Base-by-base conservation (phyloP, 768 basidiomycete species). In the Tylopilus intermedius region DNA sequence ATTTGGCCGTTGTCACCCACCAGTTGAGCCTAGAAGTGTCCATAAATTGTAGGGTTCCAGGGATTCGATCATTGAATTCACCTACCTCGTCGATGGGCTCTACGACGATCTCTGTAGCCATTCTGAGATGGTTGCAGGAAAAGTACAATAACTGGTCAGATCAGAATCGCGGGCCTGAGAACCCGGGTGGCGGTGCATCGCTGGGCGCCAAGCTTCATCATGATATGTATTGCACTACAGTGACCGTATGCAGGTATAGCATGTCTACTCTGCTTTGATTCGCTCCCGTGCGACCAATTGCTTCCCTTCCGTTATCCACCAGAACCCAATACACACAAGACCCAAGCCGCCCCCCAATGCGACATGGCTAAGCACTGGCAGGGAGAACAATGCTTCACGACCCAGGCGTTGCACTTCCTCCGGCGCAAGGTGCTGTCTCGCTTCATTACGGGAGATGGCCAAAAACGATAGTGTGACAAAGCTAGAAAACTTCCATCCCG, bases 1-100 rank as follows among this genome's bases (percentile, higher is more conserved):
- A 93, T 78, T 57, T 91, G 89, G 13, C 83, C 87, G 67, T 85
- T 84, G 52, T 92, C 91, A 38, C 79, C 82, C 4, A 77, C 68
- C 24, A 90, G 69, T 63, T 86, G 82, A 10, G 81, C 75, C 90
- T 92, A 55, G 42, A 45, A 55, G 45, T 38, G 27, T 33, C 32
- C 35, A 15, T 51, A 35, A 57, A 63, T 61, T 50, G 52, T 54
- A 4, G 50, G 35, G 42, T 38, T 38, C 29, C 15, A 21, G 22
- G 37, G 30, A 42, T 11, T 1, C 5, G 38, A 43, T 37, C 33
- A 35, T 41, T 54, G 42, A 41, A 51, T 48, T n/a, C 29, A 56
- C 69, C 42, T 49, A 71, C 68, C 55, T 69, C 68, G 45, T 71
- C 64, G 26, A 69, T 57, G 18, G 63, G 62, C 47, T 68, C 68